phyloP scores from a whole-genome alignment of 179 eudicot genomes.

The Gypsophila paniculata region DNA sequence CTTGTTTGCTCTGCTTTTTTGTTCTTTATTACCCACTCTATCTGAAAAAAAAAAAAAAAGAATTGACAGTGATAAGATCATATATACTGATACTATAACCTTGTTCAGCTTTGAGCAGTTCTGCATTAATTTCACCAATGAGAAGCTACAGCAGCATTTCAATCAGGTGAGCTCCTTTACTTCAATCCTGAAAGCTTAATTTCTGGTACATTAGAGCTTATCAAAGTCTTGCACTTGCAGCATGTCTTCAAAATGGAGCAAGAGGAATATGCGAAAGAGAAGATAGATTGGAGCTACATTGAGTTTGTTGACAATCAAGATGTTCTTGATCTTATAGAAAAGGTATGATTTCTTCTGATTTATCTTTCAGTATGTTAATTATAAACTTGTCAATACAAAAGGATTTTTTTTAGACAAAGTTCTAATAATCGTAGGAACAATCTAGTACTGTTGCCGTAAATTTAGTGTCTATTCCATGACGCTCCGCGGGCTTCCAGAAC shows the following conservation, averaged over 20 bases:
- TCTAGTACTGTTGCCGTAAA: background rate
- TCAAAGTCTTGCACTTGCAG: constrained; percentile 35
- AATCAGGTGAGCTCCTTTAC: constrained; percentile 55
- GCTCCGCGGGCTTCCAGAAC: background rate
- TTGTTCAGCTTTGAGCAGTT: constrained; percentile 92
- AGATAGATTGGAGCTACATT: constrained; percentile 95
- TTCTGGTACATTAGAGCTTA: constrained; percentile 15
- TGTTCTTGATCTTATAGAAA: constrained; percentile 97
- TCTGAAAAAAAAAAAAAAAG: background rate
- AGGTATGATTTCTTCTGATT: constrained; percentile 40
- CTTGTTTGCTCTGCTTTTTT: background rate
- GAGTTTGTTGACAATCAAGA: constrained; percentile 98
- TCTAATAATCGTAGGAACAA: constrained; percentile 2
- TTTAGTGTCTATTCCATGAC: background rate
- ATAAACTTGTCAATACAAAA: constrained; percentile 3
- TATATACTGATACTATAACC: constrained; percentile 13
- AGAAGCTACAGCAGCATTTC: constrained; percentile 96
- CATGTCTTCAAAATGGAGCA: constrained; percentile 99
- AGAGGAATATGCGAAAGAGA: constrained; percentile 93
- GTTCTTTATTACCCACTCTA: background rate
- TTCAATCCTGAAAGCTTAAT: background rate
- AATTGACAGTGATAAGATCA: background rate
- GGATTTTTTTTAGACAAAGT: background rate
- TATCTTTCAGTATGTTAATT: background rate
- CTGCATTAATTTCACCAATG: constrained; percentile 92